These are phyloP conservation scores for Annulohypoxylon bovei DNA, from an alignment of 495 filamentous ascomycete species.

Conservation along the genomic window DNA sequence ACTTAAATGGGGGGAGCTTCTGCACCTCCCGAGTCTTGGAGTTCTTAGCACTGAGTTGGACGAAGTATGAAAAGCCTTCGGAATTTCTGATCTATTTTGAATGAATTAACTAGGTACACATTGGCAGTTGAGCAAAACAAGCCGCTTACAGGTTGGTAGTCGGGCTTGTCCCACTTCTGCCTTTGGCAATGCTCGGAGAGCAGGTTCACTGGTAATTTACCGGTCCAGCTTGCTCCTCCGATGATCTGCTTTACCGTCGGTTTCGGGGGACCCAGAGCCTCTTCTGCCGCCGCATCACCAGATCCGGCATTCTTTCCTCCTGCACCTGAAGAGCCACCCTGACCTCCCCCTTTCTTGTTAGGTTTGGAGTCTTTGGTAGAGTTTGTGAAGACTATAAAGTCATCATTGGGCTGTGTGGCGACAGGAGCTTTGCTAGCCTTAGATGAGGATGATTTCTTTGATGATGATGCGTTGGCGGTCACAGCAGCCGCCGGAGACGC, in stretches of 20 bases:
- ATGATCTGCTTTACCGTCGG: constrained; percentile 88
- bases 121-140: constrained; percentile 30
- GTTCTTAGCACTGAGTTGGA: constrained; percentile 80
- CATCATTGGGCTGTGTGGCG: constrained; percentile 60
- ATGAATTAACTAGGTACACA: constrained; percentile 42
- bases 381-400: constrained; percentile 75
- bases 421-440: constrained; percentile 44
- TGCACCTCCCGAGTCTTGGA: constrained; percentile 82
- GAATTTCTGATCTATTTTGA: constrained; percentile 43
- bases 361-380: constrained; percentile 65
- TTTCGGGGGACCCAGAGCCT: constrained; percentile 66
- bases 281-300: constrained; percentile 49
- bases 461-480: constrained; percentile 41
- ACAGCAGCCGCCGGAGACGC: constrained; percentile 23
- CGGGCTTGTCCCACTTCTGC: constrained; percentile 93
- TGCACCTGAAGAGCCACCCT: constrained; percentile 34
- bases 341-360: constrained; percentile 51
- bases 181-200: constrained; percentile 95
- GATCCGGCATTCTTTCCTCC: constrained; percentile 55
- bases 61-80: constrained; percentile 78
- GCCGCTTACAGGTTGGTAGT: constrained; percentile 71
- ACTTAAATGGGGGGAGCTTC: constrained; percentile 78
- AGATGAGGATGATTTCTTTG: constrained; percentile 47
- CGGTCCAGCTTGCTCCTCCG: constrained; percentile 96
- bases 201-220: constrained; percentile 92